Base-by-base conservation (phyloP, 2,329 filamentous ascomycete species). In the Dactylellina drechsleri region DNA sequence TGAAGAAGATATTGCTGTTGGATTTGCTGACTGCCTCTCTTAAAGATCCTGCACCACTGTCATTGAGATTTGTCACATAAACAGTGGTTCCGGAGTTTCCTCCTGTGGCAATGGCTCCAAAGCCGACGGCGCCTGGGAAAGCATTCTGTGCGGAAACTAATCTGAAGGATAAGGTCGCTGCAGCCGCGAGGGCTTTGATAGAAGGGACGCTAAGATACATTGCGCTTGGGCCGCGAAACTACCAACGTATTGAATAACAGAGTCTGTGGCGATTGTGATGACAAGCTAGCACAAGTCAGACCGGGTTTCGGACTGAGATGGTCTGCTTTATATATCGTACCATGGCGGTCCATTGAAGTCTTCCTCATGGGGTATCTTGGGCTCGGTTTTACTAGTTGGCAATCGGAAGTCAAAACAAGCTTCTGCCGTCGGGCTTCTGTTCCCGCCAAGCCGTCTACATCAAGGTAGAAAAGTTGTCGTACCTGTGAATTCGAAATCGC, bases 1-100 rank as follows among this genome's bases (percentile, higher is more conserved):
- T 43, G n/a, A 43, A 43, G n/a, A 43, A 43, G 40, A 43, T 43
- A 43, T 43, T 43, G 40, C 40, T 43, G 40, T 43, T 43, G 40
- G 40, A 43, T n/a, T 43, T 43, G 40, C 40, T 43, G 40, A 43
- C 40, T 43, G 40, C 40, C 40, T 43, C 40, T n/a, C 40, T 43
- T 5, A 43, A 5, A 43, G 40, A 43, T 43, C 40, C 40, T 43
- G 40, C 40, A 43, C 40, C 40, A n/a, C 40, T 43, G 40, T 43
- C 40, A 43, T 43, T 43, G 40, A 43, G 40, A 43, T 43, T 43
- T 43, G 40, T 43, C 2, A 43, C 40, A 43, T 43, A 43, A 43
- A 43, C 40, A 43, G 40, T 43, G 40, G 40, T 43, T 43, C 40
- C 40, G n/a, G 40, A 43, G 40, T 43, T 43, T 43, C 40, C 40